A percentile compares a stretch with the other conserved stretches of the same genome.
Evolutionary conservation across 768 basidiomycete genomes (phyloP).

Genomic region (Mycena crocata): DNA sequence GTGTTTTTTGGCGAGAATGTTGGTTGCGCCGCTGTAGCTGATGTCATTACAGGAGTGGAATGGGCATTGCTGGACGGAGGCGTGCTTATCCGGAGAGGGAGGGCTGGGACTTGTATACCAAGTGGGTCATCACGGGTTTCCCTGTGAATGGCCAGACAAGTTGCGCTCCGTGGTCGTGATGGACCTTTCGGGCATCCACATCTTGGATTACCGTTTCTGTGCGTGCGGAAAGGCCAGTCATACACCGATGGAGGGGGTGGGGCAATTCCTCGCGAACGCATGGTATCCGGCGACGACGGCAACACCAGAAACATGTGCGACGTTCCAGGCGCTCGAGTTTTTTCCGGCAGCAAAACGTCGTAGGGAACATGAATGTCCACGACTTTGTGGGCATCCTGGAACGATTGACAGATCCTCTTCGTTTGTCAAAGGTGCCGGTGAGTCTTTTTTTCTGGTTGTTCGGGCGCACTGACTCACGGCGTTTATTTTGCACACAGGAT

Average conservation of each 20-base stretch:
- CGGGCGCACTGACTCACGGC: neutral
- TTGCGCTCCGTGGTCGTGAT: slow-evolving; percentile 21
- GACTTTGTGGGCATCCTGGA: slow-evolving; percentile 11
- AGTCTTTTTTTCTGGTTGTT: neutral
- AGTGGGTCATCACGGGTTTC: slow-evolving; percentile 13
- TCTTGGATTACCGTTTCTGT: slow-evolving; percentile 2
- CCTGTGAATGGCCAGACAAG: neutral
- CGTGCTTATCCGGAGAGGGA: no score
- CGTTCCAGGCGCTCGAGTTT: slow-evolving; percentile 10
- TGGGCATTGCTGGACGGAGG: neutral
- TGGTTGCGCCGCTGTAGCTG: no score
- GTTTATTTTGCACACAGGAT: slow-evolving; percentile 3
- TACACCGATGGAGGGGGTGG: no score
- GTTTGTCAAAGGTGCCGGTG: neutral
- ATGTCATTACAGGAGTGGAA: neutral
- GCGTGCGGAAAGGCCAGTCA: slow-evolving; percentile 6
- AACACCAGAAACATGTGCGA: slow-evolving; percentile 14
- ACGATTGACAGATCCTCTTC: neutral
- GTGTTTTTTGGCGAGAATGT: neutral
- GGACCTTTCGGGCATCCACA: slow-evolving; percentile 14
- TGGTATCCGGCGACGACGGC: slow-evolving; percentile 14
- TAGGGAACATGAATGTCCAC: slow-evolving; percentile 1
- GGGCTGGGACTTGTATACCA: slow-evolving; percentile 12
- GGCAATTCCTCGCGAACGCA: neutral
- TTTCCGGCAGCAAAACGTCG: slow-evolving; percentile 28